Evolutionary conservation across 192 early-diverging fungal species (phyloP), one percentile per base, ranked within the genome.

Genomic region (Podila clonocystis): DNA sequence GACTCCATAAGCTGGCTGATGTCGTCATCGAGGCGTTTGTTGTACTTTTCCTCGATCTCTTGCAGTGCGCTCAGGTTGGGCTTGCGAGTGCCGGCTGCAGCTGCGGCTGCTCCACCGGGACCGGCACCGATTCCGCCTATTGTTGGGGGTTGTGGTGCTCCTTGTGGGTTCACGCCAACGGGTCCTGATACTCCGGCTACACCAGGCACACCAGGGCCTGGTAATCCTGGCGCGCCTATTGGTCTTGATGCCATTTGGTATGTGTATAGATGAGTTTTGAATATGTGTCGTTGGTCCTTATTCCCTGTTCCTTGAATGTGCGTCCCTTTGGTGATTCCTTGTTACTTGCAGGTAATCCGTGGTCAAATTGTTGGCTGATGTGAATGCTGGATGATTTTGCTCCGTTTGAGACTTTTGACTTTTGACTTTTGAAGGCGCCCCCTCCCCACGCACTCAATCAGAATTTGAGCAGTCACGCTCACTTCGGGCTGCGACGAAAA

Each of bases 11-110:
- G 49, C 57, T 85, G 84, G 9, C 68, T 52, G 8, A 89, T 70
- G 76, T 89, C 85, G 34, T 73, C 74, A 58, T 89, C 87, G 24
- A 89, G 65, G 17, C 84, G 79, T 38, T 86, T 89, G 55, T 86
- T 87, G 50, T 87, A 89, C 13, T 85, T 72, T 29, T 89, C 87
- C 65, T 89, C 87, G 28, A 89, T 84, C 65, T 89, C 85, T 15
- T 83, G 65, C 4, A 87, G 66, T 24, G 68, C 77, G 26, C 64
- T 71, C 38, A 66, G 58, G 33, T 36, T 67, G 5, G 64, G 28
- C 11, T 52, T 69, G 26, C 69, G 64, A 31, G 72, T 20, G 0
- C 31, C 72, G 5, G 50, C 70, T 57, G 49, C 33, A 15, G 36
- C 49, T 28, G 59, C 67, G n/a, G 30, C 62, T 22, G 50, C 76